Evolutionary conservation across 202 grass and related monocot genomes (phyloP), one percentile per base, ranked within the genome.

Genomic region (Schoenoplectus triqueter): DNA sequence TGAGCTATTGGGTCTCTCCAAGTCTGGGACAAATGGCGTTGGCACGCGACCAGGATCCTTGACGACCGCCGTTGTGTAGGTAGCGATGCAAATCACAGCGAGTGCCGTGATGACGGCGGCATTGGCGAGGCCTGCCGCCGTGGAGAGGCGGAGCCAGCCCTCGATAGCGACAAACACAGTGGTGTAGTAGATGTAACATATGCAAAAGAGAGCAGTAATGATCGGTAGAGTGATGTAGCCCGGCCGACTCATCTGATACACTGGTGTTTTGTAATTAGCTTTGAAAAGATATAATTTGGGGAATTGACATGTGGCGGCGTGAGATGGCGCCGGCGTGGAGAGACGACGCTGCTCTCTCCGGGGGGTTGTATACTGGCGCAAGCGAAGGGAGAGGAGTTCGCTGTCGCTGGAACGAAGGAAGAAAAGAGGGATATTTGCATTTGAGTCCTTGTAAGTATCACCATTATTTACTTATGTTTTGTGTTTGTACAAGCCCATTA

Each of bases 211-310:
- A 72, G 94, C 95, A 81, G 91, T 80, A 45, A 97, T 45, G 86
- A 97, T 94, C 45, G 95, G 95, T 81, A 94, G 85, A 73, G 95
- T 97, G 73, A 97, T 84, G 90, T 97, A 94, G 20, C 92, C 95
- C 47, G 84, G 90, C 47, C 72, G 89, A 69, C 66, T 90, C 94
- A 97, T 97, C 89, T 62, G 57, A 81, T 78, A 49, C 60, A 66
- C 75, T 66, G 78, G 69, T n/a, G 77, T 49, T 64, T 82, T 22
- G n/a, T 20, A 66, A 82, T 52, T 82, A 82, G 79, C n/a, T 66
- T 10, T 64, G 42, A 19, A 11, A 66, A 57, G 83, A 83, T 85
- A 77, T 31, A 31, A 10, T 8, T 54, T 85, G 14, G 15, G 78
- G 79, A 49, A 31, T 70, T 19, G 42, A 59, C 68, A 72, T 50